Evolutionary conservation across 306 rosid genomes (phyloP).

Genomic region (Prunus persica): Prunus_persica_NCBIv2 NC_034009.1:1117501-1118000

Average conservation of each 20-base stretch:
- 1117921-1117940: slow-evolving; percentile 68
- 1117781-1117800: slow-evolving; percentile 52
- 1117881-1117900: slow-evolving; percentile 53
- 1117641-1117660: slow-evolving; percentile 43
- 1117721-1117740: slow-evolving; percentile 48
- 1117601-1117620: slow-evolving; percentile 55
- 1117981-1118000: slow-evolving; percentile 65
- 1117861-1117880: slow-evolving; percentile 52
- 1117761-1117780: slow-evolving; percentile 51
- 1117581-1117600: slow-evolving; percentile 68
- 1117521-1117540: slow-evolving; percentile 16
- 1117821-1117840: slow-evolving; percentile 47
- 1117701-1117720: slow-evolving; percentile 48
- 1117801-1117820: slow-evolving; percentile 46
- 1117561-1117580: slow-evolving; percentile 38
- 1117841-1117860: slow-evolving; percentile 74
- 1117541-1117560: slow-evolving; percentile 36
- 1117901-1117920: slow-evolving; percentile 65
- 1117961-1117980: slow-evolving; percentile 60
- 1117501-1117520: slow-evolving; percentile 14
- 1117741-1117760: slow-evolving; percentile 62
- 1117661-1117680: slow-evolving; percentile 42
- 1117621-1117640: slow-evolving; percentile 32
- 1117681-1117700: slow-evolving; percentile 62
- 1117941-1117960: slow-evolving; percentile 65